These are phyloP conservation scores for Lipomyces japonicus DNA, from an alignment of 805 yeast species.

Conservation along the genomic window DNA sequence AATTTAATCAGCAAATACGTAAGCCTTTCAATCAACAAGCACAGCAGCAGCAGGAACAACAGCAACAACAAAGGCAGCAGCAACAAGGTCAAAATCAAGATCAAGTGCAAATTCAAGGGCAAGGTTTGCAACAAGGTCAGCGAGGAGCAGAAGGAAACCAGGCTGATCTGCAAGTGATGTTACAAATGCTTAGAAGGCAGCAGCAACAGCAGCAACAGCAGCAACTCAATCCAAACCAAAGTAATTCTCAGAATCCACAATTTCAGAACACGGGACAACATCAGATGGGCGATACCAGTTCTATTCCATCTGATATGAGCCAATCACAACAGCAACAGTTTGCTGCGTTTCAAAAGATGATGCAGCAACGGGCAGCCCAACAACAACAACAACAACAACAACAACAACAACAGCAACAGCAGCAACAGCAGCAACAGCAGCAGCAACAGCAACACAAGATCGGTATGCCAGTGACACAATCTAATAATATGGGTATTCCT, in stretches of 20 bases:
- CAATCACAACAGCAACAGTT: slow-evolving; percentile 18
- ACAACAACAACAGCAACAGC: slow-evolving; percentile 19
- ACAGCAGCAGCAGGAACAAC: slow-evolving; percentile 13
- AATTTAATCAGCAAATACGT: neutral
- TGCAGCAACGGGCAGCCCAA: slow-evolving; percentile 18
- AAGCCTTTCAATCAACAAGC: slow-evolving; percentile 8
- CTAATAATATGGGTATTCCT: neutral
- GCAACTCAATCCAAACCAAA: slow-evolving; percentile 11
- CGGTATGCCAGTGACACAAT: slow-evolving; percentile 37
- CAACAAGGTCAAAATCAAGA: slow-evolving; percentile 4
- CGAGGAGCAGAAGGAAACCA: slow-evolving; percentile 11
- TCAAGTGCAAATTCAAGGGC: slow-evolving; percentile 8
- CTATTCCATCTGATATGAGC: slow-evolving; percentile 10
- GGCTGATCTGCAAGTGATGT: slow-evolving; percentile 19
- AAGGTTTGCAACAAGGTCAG: neutral
- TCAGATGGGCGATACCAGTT: slow-evolving; percentile 5
- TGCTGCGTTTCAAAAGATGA: slow-evolving; percentile 5
- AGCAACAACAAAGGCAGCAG: neutral
- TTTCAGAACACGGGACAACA: slow-evolving; percentile 23
- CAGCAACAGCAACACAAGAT: slow-evolving; percentile 26
- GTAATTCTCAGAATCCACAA: slow-evolving; percentile 12
- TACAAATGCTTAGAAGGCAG: slow-evolving; percentile 8
- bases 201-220: slow-evolving; percentile 18
- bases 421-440: slow-evolving; percentile 11
- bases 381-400: slow-evolving; percentile 25